A percentile compares a stretch with the other conserved stretches of the same genome.
Conservation (phyloP, 176 grass and related monocot genomes). For the Panicum miliaceum region DNA sequence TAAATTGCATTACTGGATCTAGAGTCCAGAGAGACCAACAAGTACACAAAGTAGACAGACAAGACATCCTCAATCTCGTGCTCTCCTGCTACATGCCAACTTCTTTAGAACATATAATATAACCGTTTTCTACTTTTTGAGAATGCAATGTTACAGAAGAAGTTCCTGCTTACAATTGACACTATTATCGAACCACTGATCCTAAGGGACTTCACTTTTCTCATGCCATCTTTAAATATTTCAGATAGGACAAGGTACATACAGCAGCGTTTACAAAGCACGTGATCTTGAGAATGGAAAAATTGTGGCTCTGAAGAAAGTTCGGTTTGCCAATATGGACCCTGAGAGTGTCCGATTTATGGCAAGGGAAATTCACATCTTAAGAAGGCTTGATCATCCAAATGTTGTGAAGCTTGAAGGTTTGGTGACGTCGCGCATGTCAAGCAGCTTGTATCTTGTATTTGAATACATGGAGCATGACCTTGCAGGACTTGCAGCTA, state of each 20-base stretch:
- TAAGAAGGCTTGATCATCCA: constrained; percentile 92
- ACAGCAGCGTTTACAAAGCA: constrained; percentile 95
- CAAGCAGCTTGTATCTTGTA: constrained; percentile 92
- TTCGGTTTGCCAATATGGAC: constrained; percentile 91
- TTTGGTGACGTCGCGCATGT: constrained; percentile 89
- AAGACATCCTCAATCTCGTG: background rate
- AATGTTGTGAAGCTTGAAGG: constrained; percentile 97
- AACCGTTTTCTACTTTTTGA: background rate
- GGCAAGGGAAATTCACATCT: constrained; percentile 98
- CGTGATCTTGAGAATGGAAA: constrained; percentile 92
- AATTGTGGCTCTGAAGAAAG: constrained; percentile 97
- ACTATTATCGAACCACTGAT: background rate
- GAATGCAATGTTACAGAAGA: background rate
- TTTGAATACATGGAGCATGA: constrained; percentile 99
- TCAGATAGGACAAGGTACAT: constrained; percentile 99
- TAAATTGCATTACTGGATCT: background rate
- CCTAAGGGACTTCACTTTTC: constrained; percentile 19
- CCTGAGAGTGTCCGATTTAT: constrained; percentile 97
- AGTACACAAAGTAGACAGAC: background rate
- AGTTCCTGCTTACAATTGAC: constrained; percentile 7
- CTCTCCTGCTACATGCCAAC: background rate
- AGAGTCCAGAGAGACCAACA: background rate
- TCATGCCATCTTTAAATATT: constrained; percentile 40
- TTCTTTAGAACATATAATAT: background rate
- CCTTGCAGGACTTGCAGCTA: constrained; percentile 83